phyloP scores from a whole-genome alignment of 2,329 filamentous ascomycete species.

The Bipolaris victoriae region DNA sequence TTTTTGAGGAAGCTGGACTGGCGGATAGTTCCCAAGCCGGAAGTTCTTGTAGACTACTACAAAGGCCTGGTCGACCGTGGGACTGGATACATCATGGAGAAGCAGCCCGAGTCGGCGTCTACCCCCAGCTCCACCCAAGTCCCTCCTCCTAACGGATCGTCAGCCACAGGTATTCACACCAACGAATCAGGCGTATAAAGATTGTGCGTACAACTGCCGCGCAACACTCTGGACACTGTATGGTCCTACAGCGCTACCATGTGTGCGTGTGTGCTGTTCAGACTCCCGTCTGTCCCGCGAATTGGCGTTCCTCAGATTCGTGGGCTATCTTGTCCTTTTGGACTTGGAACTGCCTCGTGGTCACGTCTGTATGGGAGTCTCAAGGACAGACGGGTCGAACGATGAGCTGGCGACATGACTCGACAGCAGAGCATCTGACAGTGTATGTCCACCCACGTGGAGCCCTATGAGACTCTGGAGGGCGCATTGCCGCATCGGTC shows the following conservation, averaged over 20 bases:
- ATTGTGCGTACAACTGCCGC: constrained; percentile 4
- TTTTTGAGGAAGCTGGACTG: constrained; percentile 92
- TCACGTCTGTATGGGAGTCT: constrained; percentile 20
- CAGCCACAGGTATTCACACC: constrained; percentile 32
- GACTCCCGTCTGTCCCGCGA: constrained; percentile 1
- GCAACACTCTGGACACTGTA: constrained; percentile 4
- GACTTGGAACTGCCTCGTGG: constrained; percentile 20
- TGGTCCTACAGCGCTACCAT: constrained; percentile 1
- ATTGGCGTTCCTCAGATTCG: background rate
- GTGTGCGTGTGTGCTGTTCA: background rate
- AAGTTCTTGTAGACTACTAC: constrained; percentile 93
- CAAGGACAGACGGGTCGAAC: constrained; percentile 6
- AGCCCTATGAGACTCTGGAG: constrained; percentile 12
- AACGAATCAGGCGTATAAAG: constrained; percentile 26
- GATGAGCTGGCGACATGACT: constrained; percentile 33
- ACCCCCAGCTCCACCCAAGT: constrained; percentile 16
- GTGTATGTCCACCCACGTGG: constrained; percentile 11
- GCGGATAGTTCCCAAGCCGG: constrained; percentile 95
- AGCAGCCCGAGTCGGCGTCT: constrained; percentile 31
- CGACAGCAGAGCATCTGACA: constrained; percentile 7
- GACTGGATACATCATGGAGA: constrained; percentile 62
- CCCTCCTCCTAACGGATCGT: constrained; percentile 24
- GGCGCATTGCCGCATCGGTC: constrained; percentile 15
- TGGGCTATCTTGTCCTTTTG: constrained; percentile 8
- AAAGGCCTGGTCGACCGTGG: constrained; percentile 77